Conservation (phyloP, 139 green algal species). For the Chlorella sorokiniana region DNA sequence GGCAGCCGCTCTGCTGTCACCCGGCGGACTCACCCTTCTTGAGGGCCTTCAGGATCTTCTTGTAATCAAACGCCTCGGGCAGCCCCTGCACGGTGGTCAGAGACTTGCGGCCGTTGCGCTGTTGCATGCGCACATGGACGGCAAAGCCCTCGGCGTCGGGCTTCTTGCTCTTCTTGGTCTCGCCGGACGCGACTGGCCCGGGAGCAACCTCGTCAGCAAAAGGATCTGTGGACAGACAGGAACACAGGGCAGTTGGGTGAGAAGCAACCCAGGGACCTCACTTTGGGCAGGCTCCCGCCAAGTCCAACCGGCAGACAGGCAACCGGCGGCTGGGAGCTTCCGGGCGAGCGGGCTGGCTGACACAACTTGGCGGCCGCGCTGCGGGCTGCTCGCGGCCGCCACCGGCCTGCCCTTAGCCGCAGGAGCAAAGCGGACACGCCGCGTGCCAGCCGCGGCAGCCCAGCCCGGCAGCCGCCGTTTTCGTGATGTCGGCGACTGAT, state of each 20-base stretch:
- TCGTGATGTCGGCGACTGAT: neutral
- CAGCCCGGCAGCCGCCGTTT: neutral
- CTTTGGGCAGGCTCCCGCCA: no score
- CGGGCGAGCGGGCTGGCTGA: no score
- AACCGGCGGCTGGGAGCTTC: no score
- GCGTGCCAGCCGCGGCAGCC: neutral
- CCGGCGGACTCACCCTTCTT: constrained; percentile 86
- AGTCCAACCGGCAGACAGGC: no score
- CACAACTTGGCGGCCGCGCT: no score
- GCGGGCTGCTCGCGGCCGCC: no score
- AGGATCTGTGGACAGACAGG: constrained; percentile 41
- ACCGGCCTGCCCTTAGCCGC: no score
- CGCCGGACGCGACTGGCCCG: constrained; percentile 16
- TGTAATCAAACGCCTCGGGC: constrained; percentile 93
- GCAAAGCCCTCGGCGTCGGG: constrained; percentile 53
- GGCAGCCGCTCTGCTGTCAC: no score
- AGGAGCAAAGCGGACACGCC: no score
- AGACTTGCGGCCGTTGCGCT: constrained; percentile 97
- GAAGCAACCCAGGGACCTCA: no score
- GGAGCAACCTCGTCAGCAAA: constrained; percentile 49
- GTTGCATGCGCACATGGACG: constrained; percentile 97
- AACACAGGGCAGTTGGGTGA: neutral
- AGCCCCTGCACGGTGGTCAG: constrained; percentile 97
- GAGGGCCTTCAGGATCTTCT: constrained; percentile 98
- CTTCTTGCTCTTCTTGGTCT: constrained; percentile 31